A percentile compares a stretch with the other conserved stretches of the same genome.
phyloP scores from a whole-genome alignment of 345 rosid genomes.

The Capsella bursapastoris region DNA sequence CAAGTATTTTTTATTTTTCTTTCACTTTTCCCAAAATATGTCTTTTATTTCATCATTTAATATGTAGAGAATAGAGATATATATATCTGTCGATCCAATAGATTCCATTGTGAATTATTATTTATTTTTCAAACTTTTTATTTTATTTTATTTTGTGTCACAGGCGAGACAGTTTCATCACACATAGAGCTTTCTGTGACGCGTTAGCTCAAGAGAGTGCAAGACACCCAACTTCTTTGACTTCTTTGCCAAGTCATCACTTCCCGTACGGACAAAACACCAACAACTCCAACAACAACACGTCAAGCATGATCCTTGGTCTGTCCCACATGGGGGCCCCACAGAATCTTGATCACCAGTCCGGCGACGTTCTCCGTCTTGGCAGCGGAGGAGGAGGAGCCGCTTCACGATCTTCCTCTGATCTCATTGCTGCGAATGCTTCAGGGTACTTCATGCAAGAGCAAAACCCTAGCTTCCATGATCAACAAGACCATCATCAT shows the following conservation, averaged over 20 bases:
- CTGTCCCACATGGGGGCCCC: constrained; percentile 60
- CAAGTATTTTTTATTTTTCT: constrained; percentile 9
- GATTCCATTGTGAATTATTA: constrained; percentile 36
- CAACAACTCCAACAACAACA: constrained; percentile 48
- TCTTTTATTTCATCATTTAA: constrained; percentile 30
- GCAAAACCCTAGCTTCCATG: constrained; percentile 53
- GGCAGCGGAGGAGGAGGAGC: constrained; percentile 52
- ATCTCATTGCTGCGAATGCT: constrained; percentile 55
- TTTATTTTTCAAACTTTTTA: neutral
- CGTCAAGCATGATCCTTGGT: constrained; percentile 59
- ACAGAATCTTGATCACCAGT: constrained; percentile 50
- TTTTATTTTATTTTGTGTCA: constrained; percentile 1
- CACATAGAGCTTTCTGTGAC: constrained; percentile 85
- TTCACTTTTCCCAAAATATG: constrained; percentile 34
- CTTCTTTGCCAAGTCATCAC: constrained; percentile 59
- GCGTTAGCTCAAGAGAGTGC: constrained; percentile 85
- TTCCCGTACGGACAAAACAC: constrained; percentile 56
- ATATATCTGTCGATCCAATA: constrained; percentile 43
- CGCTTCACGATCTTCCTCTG: constrained; percentile 49
- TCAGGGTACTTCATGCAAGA: constrained; percentile 65
- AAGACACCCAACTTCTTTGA: constrained; percentile 65
- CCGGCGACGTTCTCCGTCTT: constrained; percentile 55
- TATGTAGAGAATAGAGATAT: constrained; percentile 4
- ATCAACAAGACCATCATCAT: constrained; percentile 53
- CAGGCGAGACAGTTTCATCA: constrained; percentile 85